Evolutionary conservation across 371 early-diverging fungal species (phyloP).

Genomic region (Mortierella sp.): DNA sequence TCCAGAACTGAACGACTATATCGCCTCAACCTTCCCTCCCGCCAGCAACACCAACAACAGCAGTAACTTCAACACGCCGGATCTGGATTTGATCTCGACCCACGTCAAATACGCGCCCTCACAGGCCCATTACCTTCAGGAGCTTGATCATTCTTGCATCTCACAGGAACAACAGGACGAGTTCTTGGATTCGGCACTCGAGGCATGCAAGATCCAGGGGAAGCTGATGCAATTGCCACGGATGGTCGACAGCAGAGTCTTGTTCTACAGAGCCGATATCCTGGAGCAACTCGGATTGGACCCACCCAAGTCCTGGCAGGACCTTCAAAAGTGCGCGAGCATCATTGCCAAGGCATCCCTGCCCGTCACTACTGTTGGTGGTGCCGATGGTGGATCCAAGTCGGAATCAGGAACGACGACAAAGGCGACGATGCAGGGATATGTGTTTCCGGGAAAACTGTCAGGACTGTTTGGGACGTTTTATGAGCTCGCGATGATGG

Average conservation of each 20-base stretch:
- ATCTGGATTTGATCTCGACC: constrained; percentile 33
- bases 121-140: constrained; percentile 36
- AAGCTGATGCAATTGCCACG: constrained; percentile 37
- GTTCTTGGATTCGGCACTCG: constrained; percentile 33
- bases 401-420: not conserved
- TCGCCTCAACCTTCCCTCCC: constrained; percentile 22
- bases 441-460: constrained; percentile 50
- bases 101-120: constrained; percentile 53
- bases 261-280: constrained; percentile 37
- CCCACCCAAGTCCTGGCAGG: constrained; percentile 32
- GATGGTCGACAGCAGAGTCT: constrained; percentile 47
- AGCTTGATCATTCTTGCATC: constrained; percentile 13
- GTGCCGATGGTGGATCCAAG: no score
- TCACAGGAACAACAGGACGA: constrained; percentile 10
- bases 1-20: constrained; percentile 39
- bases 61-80: not conserved
- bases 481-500: constrained; percentile 50
- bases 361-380: no score
- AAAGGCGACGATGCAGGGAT: constrained; percentile 23
- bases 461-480: constrained; percentile 49
- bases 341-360: constrained; percentile 9
- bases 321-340: constrained; percentile 20
- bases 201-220: constrained; percentile 35
- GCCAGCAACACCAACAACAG: not conserved
- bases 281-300: constrained; percentile 20